Evolutionary conservation across 257 asterid species (phyloP), one percentile per base, ranked within the genome.

Genomic region (Forsythia viridissima): DNA sequence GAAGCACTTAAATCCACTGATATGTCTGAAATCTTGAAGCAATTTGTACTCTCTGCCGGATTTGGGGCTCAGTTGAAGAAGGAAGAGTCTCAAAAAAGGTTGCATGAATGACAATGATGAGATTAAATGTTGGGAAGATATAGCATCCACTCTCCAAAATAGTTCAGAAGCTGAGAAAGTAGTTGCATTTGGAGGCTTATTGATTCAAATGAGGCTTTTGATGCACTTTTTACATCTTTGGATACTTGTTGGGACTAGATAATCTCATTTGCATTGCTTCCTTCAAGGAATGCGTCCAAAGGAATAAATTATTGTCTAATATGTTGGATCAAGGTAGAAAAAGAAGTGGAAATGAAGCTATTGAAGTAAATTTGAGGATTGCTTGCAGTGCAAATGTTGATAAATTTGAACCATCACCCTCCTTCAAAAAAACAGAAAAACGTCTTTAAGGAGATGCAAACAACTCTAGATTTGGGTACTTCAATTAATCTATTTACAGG

Each of bases 151-250:
- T 70, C 86, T 96, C 84, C 86, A 96, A 77, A 93, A 89, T 85
- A 97, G 99, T 81, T 90, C 90, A 44, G 98, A 97, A 41, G 98
- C 92, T 76, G 92, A 75, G 81, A 96, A 89, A 84, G 99, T 98
- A 59, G 94, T 91, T 85, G 94, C 97, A 63, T 82, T 90, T 92
- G 99, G 99, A 87, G 89, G 72, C 93, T 96, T 71, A 85, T 93
- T 70, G 97, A 93, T 81, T 81, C 97, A 41, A 92, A 88, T 84
- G 94, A 24, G 24, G 24, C 24, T 0, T 24, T 24, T 24, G 24
- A 24, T 24, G 24, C 24, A 24, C 24, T 24, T 24, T 24, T 24
- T 24, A 24, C 24, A 24, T 24, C 24, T 24, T 24, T 24, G 24
- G 24, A 24, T 24, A 24, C 24, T 24, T 0, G 24, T 24, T 24